Evolutionary conservation across 2,329 filamentous ascomycete genomes (phyloP).

Genomic region (Bipolaris sorokiniana): DNA sequence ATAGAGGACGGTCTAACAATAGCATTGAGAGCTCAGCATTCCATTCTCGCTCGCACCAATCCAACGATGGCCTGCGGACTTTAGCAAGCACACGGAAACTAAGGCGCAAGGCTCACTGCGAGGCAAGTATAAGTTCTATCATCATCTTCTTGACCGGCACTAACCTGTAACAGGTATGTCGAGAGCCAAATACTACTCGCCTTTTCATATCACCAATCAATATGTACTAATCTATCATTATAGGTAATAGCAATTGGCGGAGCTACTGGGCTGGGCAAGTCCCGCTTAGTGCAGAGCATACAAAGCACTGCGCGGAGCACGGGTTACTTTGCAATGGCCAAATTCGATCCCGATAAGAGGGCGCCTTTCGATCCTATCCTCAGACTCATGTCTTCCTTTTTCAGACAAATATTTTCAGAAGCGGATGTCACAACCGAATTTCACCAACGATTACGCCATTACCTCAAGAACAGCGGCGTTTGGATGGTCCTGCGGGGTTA

Average conservation of each 20-base stretch:
- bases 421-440: constrained; percentile 67
- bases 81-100: constrained; percentile 49
- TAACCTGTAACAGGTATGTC: constrained; percentile 2
- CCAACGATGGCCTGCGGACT: constrained; percentile 33
- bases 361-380: constrained; percentile 68
- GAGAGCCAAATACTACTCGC: too few species aligned
- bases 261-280: constrained; percentile 65
- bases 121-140: constrained; percentile 34
- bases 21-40: constrained; percentile 40
- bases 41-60: constrained; percentile 36
- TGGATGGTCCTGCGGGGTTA: constrained; percentile 64
- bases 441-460: constrained; percentile 63
- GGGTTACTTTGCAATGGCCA: constrained; percentile 66
- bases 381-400: constrained; percentile 64
- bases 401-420: constrained; percentile 70
- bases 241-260: constrained; percentile 63
- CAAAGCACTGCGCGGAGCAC: constrained; percentile 62
- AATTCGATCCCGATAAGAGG: constrained; percentile 64
- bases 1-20: constrained; percentile 37
- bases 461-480: constrained; percentile 58
- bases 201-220: background rate
- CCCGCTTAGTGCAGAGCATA: constrained; percentile 64
- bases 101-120: constrained; percentile 62
- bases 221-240: background rate
- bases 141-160: background rate